These are phyloP conservation scores for Huntiella savannae DNA, from an alignment of 2,329 filamentous ascomycete species.

Conservation along the genomic window DNA sequence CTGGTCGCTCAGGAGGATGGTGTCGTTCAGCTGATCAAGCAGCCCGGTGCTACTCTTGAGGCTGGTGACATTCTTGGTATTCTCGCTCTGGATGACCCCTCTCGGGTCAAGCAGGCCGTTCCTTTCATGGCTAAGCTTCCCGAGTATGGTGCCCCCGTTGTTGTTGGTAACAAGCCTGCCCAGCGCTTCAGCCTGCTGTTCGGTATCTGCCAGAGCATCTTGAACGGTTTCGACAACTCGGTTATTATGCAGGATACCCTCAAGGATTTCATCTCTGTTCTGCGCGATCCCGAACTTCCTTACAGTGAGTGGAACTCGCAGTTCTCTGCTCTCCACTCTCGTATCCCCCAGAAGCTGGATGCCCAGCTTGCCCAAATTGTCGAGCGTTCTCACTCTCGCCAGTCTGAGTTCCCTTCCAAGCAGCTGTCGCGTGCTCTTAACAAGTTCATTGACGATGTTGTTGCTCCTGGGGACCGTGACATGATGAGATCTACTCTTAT, in stretches of 20 bases:
- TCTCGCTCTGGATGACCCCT: slow-evolving; percentile 82
- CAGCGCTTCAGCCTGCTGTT: slow-evolving; percentile 67
- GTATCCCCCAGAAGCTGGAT: slow-evolving; percentile 91
- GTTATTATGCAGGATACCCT: slow-evolving; percentile 81
- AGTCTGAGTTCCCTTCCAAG: slow-evolving; percentile 82
- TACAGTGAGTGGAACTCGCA: slow-evolving; percentile 95
- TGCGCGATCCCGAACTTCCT: slow-evolving; percentile 75
- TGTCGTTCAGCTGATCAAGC: slow-evolving; percentile 95
- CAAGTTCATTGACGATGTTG: slow-evolving; percentile 77
- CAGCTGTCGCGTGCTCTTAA: slow-evolving; percentile 63
- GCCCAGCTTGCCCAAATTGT: slow-evolving; percentile 65
- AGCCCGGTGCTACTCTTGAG: slow-evolving; percentile 91
- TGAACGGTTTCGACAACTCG: slow-evolving; percentile 90
- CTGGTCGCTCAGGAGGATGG: slow-evolving; percentile 87
- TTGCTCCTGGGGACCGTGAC: slow-evolving; percentile 52
- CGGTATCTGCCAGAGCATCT: slow-evolving; percentile 68
- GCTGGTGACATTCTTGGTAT: slow-evolving; percentile 98
- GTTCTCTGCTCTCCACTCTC: slow-evolving; percentile 87
- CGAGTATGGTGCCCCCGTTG: slow-evolving; percentile 64
- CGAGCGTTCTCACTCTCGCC: slow-evolving; percentile 59
- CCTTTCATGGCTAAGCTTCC: slow-evolving; percentile 85
- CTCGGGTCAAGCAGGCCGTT: slow-evolving; percentile 88
- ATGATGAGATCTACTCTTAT: slow-evolving; percentile 53
- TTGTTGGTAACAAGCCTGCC: slow-evolving; percentile 77
- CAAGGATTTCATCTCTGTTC: slow-evolving; percentile 74